A percentile compares a stretch with the other conserved stretches of the same genome.
These are phyloP conservation scores for Linnemannia hyalina DNA, from an alignment of 192 early-diverging fungal genomes.

Conservation along the genomic window DNA sequence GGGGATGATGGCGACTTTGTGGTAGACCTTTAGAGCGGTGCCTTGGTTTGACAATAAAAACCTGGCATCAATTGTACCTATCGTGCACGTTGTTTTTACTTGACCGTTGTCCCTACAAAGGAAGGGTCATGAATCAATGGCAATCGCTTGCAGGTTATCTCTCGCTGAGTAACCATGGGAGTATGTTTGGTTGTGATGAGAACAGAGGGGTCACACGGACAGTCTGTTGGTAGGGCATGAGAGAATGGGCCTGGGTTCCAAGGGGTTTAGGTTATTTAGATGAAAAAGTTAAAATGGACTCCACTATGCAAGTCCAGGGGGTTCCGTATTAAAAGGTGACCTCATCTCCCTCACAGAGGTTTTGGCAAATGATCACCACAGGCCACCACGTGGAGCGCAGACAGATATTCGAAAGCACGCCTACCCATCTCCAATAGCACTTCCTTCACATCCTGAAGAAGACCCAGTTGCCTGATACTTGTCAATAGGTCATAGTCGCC, in stretches of 20 bases:
- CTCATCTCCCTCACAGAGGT: not conserved
- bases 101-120: too few species aligned
- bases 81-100: too few species aligned
- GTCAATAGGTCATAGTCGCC: not conserved
- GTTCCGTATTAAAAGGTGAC: not conserved
- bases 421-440: not conserved
- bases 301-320: not conserved
- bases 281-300: not conserved
- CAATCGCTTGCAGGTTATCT: too few species aligned
- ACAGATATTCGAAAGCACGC: not conserved
- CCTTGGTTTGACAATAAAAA: too few species aligned
- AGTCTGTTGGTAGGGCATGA: too few species aligned
- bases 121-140: too few species aligned
- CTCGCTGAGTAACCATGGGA: too few species aligned
- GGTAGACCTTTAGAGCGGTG: conserved; percentile 20
- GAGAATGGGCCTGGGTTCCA: too few species aligned
- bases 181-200: too few species aligned
- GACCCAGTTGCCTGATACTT: not conserved
- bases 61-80: not conserved
- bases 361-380: not conserved
- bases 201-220: too few species aligned
- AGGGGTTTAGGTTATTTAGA: too few species aligned
- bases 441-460: not conserved
- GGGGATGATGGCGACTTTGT: conserved; percentile 12
- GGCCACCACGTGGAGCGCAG: not conserved